phyloP scores from a whole-genome alignment of 768 basidiomycete species.

The Mycena venus region DNA sequence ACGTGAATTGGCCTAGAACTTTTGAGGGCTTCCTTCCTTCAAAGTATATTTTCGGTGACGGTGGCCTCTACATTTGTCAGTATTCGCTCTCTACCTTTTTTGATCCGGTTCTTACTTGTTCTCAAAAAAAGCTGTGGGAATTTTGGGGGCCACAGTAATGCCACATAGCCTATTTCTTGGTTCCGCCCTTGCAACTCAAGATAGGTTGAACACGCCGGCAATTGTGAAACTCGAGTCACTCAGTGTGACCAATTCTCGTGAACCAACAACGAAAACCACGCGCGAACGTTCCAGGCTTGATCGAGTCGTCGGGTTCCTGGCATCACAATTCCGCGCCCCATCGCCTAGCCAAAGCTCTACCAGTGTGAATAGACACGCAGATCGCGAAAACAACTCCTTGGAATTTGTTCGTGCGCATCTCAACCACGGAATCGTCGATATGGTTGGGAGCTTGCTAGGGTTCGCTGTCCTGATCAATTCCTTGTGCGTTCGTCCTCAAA shows the following conservation, averaged over 20 bases:
- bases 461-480: conserved; percentile 93
- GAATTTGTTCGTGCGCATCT: conserved; percentile 73
- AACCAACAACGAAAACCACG: conserved; percentile 19
- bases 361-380: conserved; percentile 60
- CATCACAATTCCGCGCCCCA: conserved; percentile 52
- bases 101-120: not conserved
- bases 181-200: conserved; percentile 87
- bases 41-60: conserved; percentile 66
- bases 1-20: conserved; percentile 78
- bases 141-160: conserved; percentile 91
- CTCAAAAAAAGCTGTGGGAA: conserved; percentile 62
- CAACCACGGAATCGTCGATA: conserved; percentile 75
- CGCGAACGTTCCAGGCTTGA: conserved; percentile 2
- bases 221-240: conserved; percentile 32
- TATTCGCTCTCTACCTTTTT: not conserved
- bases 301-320: conserved; percentile 41
- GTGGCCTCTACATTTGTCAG: conserved; percentile 77
- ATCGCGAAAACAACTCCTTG: conserved; percentile 69
- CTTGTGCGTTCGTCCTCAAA: conserved; percentile 57
- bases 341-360: conserved; percentile 48
- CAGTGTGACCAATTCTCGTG: conserved; percentile 34
- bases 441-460: conserved; percentile 80
- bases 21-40: conserved; percentile 87
- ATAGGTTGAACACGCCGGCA: conserved; percentile 63
- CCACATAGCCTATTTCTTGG: conserved; percentile 93